Evolutionary conservation across 139 green algal species (phyloP), one percentile per base, ranked within the genome.

Genomic region (Picochlorum sp.): DNA sequence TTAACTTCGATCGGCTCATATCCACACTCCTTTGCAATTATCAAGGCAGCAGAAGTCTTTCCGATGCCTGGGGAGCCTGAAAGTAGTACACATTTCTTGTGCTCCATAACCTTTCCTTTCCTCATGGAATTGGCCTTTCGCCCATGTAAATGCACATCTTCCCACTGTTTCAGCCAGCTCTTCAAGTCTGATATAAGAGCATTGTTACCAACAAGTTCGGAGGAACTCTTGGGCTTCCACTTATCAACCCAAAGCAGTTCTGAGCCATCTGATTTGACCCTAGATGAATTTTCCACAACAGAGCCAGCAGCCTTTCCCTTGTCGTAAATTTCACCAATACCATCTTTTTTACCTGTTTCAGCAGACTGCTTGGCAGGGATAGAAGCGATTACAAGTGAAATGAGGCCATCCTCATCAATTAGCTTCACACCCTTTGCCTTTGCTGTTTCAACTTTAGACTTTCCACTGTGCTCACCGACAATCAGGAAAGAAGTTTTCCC

Each of bases 81-180:
- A 4, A 99, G 73, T 71, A 99, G 78, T 62, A 96, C 80, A 3
- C 92, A 91, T 82, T 97, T 97, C 79, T 94, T 96, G 66, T 44
- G 72, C 68, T 90, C 64, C 61, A 90, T 86, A 62, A 56, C 44
- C 3, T 24, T 47, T 41, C 49, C 61, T 7, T 14, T 23, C n/a
- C 60, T 62, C 3, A 52, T 37, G 14, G 14, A 34, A 24, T 21
- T n/a, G 2, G 69, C 20, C 15, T 54, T 16, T 54, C 15, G 6
- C 1, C 75, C 77, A 34, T 74, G 58, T 32, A 95, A 56, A 72
- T 97, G 84, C 14, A 90, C 69, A 2, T 10, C 37, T 38, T 92
- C 77, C 90, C 79, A 83, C 64, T 66, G 30, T 20, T 8, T 5
- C 26, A 74, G 59, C 66, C 66, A 74, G 4, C 64, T 65, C 24